A percentile compares a stretch with the other conserved stretches of the same genome.
Conservation (phyloP, 2,329 filamentous ascomycete genomes). For the Fusarium sp. region DNA sequence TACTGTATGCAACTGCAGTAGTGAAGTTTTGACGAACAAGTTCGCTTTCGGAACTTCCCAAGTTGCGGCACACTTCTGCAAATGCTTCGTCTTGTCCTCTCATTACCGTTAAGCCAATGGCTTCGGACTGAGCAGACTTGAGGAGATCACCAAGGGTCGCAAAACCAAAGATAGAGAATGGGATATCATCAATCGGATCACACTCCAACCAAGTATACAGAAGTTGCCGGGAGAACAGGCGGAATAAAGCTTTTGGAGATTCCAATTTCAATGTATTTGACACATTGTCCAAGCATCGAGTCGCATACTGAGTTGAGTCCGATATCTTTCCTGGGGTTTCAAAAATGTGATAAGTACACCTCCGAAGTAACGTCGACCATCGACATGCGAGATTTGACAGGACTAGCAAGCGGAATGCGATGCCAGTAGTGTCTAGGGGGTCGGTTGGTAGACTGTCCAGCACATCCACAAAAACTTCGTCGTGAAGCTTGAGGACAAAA, state of each 20-base stretch:
- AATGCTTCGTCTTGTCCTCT: conserved; percentile 76
- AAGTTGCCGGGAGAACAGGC: conserved; percentile 87
- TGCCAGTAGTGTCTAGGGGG: conserved; percentile 79
- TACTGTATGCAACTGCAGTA: conserved; percentile 84
- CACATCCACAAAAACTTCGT: conserved; percentile 86
- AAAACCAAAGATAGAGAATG: conserved; percentile 89
- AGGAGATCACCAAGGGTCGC: conserved; percentile 75
- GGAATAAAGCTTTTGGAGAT: conserved; percentile 79
- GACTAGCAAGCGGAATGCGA: conserved; percentile 83
- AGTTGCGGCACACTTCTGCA: conserved; percentile 67
- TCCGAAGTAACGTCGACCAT: conserved; percentile 88
- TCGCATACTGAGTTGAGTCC: conserved; percentile 76
- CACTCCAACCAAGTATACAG: conserved; percentile 89
- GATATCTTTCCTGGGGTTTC: conserved; percentile 84
- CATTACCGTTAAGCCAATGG: conserved; percentile 85
- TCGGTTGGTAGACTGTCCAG: conserved; percentile 82
- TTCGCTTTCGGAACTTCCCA: conserved; percentile 66
- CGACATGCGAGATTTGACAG: conserved; percentile 81
- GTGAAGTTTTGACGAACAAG: conserved; percentile 78
- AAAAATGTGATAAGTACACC: conserved; percentile 93
- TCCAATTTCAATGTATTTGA: conserved; percentile 73
- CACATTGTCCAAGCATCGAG: conserved; percentile 75
- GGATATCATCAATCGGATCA: conserved; percentile 76
- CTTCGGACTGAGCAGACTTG: conserved; percentile 78
- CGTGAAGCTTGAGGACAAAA: conserved; percentile 86